phyloP scores from a whole-genome alignment of 257 asterid genomes.

The Jacaranda copaia region DNA sequence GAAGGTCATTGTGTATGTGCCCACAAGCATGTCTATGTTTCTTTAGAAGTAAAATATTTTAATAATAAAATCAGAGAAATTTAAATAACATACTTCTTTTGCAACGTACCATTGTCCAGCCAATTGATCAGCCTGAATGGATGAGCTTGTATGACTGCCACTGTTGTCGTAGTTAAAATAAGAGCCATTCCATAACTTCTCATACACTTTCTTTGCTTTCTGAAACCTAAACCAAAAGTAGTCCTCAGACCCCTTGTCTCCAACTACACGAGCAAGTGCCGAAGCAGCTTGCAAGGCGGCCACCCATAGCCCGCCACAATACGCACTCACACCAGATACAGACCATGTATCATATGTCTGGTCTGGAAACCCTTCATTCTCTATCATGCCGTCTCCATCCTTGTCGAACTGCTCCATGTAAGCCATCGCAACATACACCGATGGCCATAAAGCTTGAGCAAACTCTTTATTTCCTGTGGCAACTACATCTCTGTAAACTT shows the following conservation, averaged over 20 bases:
- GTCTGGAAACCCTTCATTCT: conserved; percentile 92
- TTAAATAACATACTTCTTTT: neutral
- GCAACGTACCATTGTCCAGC: conserved; percentile 90
- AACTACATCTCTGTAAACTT: conserved; percentile 86
- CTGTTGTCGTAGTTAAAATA: conserved; percentile 86
- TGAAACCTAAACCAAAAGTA: conserved; percentile 81
- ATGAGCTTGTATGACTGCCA: conserved; percentile 70
- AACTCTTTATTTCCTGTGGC: conserved; percentile 77
- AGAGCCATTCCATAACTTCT: conserved; percentile 87
- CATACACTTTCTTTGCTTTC: conserved; percentile 84
- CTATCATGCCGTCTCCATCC: conserved; percentile 99
- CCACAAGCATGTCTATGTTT: neutral
- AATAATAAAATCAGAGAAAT: neutral
- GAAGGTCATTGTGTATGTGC: neutral
- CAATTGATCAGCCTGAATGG: conserved; percentile 97
- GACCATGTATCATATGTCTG: conserved; percentile 99
- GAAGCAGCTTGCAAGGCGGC: conserved; percentile 99
- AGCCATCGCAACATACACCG: conserved; percentile 92
- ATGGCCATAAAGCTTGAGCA: conserved; percentile 92
- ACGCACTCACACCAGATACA: conserved; percentile 93
- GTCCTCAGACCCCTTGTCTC: conserved; percentile 80
- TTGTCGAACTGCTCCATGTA: conserved; percentile 97
- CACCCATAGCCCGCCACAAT: conserved; percentile 98
- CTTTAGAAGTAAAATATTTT: neutral
- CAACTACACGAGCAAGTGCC: conserved; percentile 82